phyloP scores from a whole-genome alignment of 352 stramenopile genomes.

The Globisporangium splendens region DNA sequence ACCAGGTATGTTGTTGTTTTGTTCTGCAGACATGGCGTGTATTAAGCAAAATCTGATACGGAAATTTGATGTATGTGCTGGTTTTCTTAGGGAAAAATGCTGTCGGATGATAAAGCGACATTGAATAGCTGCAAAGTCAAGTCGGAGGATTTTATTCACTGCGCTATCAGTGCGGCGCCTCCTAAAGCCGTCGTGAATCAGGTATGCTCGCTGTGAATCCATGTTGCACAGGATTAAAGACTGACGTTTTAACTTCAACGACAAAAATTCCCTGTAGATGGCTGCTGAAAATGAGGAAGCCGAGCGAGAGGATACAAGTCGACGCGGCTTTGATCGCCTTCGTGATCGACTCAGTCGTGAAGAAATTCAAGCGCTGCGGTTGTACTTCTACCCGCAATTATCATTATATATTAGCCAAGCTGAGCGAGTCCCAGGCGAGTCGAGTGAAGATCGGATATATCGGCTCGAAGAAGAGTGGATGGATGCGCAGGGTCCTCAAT shows the following conservation, averaged over 20 bases:
- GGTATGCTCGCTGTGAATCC: slow-evolving; percentile 22
- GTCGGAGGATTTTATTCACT: slow-evolving; percentile 83
- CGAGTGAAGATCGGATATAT: slow-evolving; percentile 86
- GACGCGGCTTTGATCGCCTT: slow-evolving; percentile 75
- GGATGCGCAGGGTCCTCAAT: slow-evolving; percentile 81
- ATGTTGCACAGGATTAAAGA: neutral
- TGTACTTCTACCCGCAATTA: slow-evolving; percentile 87
- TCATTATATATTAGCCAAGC: slow-evolving; percentile 84
- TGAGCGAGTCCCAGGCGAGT: slow-evolving; percentile 66
- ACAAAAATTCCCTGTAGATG: slow-evolving; percentile 8
- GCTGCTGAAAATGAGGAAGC: slow-evolving; percentile 23
- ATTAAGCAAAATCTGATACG: neutral
- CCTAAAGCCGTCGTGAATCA: slow-evolving; percentile 78
- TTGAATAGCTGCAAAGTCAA: slow-evolving; percentile 76
- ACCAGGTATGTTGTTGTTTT: slow-evolving; percentile 36
- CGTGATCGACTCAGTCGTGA: slow-evolving; percentile 80
- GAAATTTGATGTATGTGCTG: neutral
- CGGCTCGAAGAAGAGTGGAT: slow-evolving; percentile 88
- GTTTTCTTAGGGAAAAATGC: slow-evolving; percentile 66
- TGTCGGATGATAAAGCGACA: slow-evolving; percentile 78
- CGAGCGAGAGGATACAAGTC: slow-evolving; percentile 47
- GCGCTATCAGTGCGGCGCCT: slow-evolving; percentile 74
- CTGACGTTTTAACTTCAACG: neutral
- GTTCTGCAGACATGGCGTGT: neutral
- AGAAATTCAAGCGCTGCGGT: slow-evolving; percentile 77